Percentiles rank a stretch among this genome's conserved stretches.
phyloP scores from a whole-genome alignment of 176 grass and related monocot species.

The Ensete glaucum region DNA sequence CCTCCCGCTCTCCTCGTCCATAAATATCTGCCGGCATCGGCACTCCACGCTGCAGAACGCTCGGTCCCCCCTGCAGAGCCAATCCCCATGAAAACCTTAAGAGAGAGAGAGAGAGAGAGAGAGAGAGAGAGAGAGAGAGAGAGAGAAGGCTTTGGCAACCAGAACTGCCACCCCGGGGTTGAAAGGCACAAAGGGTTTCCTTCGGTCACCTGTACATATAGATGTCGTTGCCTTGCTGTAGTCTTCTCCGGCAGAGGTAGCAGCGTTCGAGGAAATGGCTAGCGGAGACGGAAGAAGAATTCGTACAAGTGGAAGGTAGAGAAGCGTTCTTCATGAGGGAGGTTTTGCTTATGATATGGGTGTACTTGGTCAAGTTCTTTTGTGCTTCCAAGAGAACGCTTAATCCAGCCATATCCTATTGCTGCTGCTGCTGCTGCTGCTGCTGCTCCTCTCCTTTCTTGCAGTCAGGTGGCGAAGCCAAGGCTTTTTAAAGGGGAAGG shows the following conservation, averaged over 20 bases:
- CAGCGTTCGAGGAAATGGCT: slow-evolving; percentile 34
- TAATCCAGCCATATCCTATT: slow-evolving; percentile 17
- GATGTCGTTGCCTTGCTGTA: slow-evolving; percentile 33
- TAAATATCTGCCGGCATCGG: slow-evolving; percentile 23
- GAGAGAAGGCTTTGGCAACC: not conserved
- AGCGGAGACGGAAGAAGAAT: not conserved
- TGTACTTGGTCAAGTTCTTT: not conserved
- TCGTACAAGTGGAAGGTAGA: not conserved
- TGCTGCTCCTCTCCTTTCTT: not conserved
- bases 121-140: not conserved
- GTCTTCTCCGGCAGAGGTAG: slow-evolving; percentile 31
- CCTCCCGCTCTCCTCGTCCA: slow-evolving; percentile 27
- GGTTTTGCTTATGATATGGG: slow-evolving; percentile 24
- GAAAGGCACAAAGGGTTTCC: no score
- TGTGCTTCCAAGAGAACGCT: slow-evolving; percentile 27
- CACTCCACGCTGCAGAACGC: slow-evolving; percentile 17
- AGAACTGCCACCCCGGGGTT: not conserved
- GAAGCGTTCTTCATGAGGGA: slow-evolving; percentile 11
- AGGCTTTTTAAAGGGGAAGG: not conserved
- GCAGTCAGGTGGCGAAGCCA: not conserved
- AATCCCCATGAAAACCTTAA: not conserved
- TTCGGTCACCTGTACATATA: slow-evolving; percentile 42
- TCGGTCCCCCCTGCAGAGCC: slow-evolving; percentile 14
- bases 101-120: not conserved
- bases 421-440: not conserved